Percentiles rank a stretch among this genome's conserved stretches.
Conservation (phyloP, 352 stramenopile genomes). For the Salisapilia sapeloensis region DNA sequence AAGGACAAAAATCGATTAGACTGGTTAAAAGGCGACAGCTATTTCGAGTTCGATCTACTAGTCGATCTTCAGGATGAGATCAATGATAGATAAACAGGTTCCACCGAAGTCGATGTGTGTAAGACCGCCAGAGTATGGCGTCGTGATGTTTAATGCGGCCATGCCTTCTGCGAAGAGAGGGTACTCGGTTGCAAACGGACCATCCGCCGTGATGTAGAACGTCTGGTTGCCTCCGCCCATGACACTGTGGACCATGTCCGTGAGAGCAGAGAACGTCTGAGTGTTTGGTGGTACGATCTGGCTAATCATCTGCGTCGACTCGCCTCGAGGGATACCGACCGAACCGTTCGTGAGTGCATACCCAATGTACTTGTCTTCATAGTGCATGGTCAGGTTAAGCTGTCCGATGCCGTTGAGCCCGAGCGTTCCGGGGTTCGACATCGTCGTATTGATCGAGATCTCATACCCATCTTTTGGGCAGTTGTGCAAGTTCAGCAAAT, state of each 20-base stretch:
- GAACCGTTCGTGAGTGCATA: conserved; percentile 22
- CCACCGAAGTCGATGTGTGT: conserved; percentile 6
- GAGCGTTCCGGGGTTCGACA: conserved; percentile 26
- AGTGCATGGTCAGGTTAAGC: conserved; percentile 60
- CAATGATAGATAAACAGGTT: too few species aligned
- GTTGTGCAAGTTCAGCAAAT: conserved; percentile 33
- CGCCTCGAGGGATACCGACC: conserved; percentile 23
- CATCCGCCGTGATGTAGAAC: conserved; percentile 9
- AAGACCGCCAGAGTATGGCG: conserved; percentile 7
- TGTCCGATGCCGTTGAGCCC: conserved; percentile 33
- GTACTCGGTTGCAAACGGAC: conserved; percentile 7
- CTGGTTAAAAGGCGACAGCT: conserved; percentile 1
- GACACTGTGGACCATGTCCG: too few species aligned
- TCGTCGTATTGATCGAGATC: conserved; percentile 44
- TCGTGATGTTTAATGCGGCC: conserved; percentile 12
- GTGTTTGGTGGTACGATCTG: too few species aligned
- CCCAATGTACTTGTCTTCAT: conserved; percentile 33
- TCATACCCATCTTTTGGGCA: conserved; percentile 18
- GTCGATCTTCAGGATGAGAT: conserved; percentile 9
- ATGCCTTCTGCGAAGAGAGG: conserved; percentile 7
- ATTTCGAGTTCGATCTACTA: background rate
- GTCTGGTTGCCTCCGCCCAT: background rate
- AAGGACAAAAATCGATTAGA: conserved; percentile 1
- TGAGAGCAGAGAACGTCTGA: too few species aligned
- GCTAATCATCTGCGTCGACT: too few species aligned